Evolutionary conservation across 1,284 basidiomycete genomes (phyloP).

Genomic region (Microbotryomycetes sp.): DNA sequence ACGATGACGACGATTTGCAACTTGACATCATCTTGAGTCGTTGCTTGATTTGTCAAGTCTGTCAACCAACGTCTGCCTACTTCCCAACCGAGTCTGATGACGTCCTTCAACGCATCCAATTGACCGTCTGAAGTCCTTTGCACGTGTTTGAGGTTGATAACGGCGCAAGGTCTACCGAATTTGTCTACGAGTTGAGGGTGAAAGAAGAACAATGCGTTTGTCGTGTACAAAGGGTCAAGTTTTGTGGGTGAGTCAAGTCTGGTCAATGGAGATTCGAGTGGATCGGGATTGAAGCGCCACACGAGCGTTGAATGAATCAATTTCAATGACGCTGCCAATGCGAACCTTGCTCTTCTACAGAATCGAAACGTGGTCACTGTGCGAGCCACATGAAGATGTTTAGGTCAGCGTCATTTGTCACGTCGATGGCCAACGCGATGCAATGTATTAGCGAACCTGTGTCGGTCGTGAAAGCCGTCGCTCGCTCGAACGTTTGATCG

Average conservation of each 20-base stretch:
- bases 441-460: not conserved
- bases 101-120: conserved; percentile 35
- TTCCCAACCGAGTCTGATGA: conserved; percentile 31
- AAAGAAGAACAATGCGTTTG: conserved; percentile 35
- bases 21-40: conserved; percentile 41
- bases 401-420: too few species aligned
- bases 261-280: conserved; percentile 5
- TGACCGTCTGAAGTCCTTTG: conserved; percentile 31
- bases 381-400: too few species aligned
- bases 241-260: conserved; percentile 7
- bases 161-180: conserved; percentile 34
- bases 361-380: conserved; percentile 33
- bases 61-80: conserved; percentile 32
- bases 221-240: conserved; percentile 26
- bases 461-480: conserved; percentile 14
- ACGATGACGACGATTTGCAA: conserved; percentile 63
- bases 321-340: conserved; percentile 13
- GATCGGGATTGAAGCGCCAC: conserved; percentile 18
- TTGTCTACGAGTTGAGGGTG: conserved; percentile 34
- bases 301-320: conserved; percentile 25
- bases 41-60: conserved; percentile 19
- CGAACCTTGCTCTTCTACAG: conserved; percentile 30
- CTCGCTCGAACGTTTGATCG: conserved; percentile 6
- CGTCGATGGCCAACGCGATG: too few species aligned
- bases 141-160: conserved; percentile 35